Evolutionary conservation across 139 green algal genomes (phyloP).

Genomic region (Micractinium sp.): DNA sequence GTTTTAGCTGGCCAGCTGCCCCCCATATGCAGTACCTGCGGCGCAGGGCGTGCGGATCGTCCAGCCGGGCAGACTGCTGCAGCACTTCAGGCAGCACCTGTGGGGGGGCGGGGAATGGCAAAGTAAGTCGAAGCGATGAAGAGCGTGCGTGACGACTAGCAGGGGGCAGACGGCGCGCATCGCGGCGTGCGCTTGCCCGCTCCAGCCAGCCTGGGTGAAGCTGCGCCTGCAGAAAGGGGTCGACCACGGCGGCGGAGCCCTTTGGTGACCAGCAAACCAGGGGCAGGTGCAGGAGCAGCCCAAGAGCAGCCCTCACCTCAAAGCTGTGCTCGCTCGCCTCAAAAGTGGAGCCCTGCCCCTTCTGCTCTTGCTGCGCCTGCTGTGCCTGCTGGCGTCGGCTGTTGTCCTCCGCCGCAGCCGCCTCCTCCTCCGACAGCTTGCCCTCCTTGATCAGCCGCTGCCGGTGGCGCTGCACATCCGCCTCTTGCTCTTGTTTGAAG

Average conservation of each 20-base stretch:
- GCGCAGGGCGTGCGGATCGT: conserved; percentile 45
- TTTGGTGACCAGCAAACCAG: background rate
- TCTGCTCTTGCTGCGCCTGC: background rate
- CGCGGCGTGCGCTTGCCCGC: too few relatives aligned
- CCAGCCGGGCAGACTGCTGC: conserved; percentile 49
- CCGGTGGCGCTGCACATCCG: conserved; percentile 46
- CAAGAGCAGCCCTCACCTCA: conserved; percentile 26
- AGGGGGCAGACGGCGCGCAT: too few relatives aligned
- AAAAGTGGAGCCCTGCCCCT: background rate
- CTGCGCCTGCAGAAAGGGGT: too few relatives aligned
- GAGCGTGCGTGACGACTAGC: background rate
- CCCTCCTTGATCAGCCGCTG: conserved; percentile 48
- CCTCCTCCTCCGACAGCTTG: conserved; percentile 34
- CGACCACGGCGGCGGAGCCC: too few relatives aligned
- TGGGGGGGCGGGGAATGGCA: background rate
- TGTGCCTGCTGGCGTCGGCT: background rate
- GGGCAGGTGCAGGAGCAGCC: background rate
- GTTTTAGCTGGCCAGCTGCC: background rate
- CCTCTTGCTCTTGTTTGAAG: conserved; percentile 56
- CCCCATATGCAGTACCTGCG: background rate
- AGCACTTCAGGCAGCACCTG: conserved; percentile 52
- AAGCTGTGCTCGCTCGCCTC: conserved; percentile 38
- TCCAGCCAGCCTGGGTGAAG: too few relatives aligned
- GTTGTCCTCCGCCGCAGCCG: background rate
- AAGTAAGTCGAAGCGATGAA: background rate